Evolutionary conservation across 2,329 filamentous ascomycete genomes (phyloP).

Genomic region (Torrubiella hemipterigena): DNA sequence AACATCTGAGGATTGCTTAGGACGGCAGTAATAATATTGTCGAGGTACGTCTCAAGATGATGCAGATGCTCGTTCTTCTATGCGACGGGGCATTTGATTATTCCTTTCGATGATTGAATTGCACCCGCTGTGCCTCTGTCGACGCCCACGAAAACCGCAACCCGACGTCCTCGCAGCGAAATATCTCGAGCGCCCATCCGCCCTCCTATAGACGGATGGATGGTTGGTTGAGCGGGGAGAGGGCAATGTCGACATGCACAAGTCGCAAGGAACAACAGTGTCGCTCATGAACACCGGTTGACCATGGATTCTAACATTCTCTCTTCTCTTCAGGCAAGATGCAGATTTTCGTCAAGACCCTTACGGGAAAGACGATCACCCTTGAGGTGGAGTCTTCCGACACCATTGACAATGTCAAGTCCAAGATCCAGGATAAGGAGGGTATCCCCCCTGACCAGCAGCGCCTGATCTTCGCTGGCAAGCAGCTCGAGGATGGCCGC

Average conservation of each 20-base stretch:
- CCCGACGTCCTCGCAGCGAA: too few relatives aligned
- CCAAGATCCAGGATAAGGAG: constrained; percentile 98
- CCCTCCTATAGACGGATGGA: too few relatives aligned
- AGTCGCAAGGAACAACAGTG: too few relatives aligned
- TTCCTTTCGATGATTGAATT: too few relatives aligned
- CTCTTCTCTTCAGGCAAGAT: constrained; percentile 43
- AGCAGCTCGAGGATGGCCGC: constrained; percentile 99
- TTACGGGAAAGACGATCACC: constrained; percentile 99
- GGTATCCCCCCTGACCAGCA: constrained; percentile 98
- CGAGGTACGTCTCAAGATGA: constrained; percentile 50
- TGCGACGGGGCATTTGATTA: too few relatives aligned
- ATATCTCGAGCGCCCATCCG: too few relatives aligned
- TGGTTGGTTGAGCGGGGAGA: too few relatives aligned
- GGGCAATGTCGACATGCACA: too few relatives aligned
- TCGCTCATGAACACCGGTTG: constrained; percentile 1
- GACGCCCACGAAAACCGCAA: too few relatives aligned
- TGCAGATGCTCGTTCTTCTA: too few relatives aligned
- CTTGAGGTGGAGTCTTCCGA: constrained; percentile 99
- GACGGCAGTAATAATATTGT: constrained; percentile 49
- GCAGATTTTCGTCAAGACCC: constrained; percentile 71
- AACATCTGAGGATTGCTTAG: constrained; percentile 50
- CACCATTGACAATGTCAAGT: constrained; percentile 99
- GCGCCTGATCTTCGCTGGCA: constrained; percentile 98
- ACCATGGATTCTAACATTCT: not conserved
- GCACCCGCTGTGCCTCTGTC: too few relatives aligned